Evolutionary conservation across 495 filamentous ascomycete species (phyloP).

Genomic region (Opeltia flavorubescens): DNA sequence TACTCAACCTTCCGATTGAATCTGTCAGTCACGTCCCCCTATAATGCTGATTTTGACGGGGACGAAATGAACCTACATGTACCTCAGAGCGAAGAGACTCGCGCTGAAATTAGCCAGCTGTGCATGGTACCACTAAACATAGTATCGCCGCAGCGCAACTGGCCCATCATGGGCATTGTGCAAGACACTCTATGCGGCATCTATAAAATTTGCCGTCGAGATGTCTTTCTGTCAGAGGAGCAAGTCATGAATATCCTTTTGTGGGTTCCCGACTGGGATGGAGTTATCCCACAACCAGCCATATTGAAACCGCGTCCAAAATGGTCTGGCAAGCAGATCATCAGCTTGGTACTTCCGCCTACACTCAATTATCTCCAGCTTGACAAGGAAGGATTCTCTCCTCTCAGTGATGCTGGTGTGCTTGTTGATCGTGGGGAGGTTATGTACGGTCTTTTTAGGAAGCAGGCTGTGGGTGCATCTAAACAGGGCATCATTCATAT

Average conservation of each 20-base stretch:
- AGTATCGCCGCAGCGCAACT: conserved; percentile 93
- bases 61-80: conserved; percentile 99
- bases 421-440: conserved; percentile 78
- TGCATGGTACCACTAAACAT: conserved; percentile 96
- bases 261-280: conserved; percentile 97
- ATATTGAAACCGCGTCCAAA: conserved; percentile 81
- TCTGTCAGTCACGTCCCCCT: conserved; percentile 91
- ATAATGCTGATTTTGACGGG: conserved; percentile 99
- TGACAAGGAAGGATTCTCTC: conserved; percentile 40
- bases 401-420: conserved; percentile 65
- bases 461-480: conserved; percentile 85
- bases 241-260: conserved; percentile 90
- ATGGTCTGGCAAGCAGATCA: conserved; percentile 98
- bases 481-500: conserved; percentile 84
- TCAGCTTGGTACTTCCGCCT: conserved; percentile 79
- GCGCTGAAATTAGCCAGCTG: conserved; percentile 82
- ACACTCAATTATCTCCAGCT: conserved; percentile 67
- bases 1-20: conserved; percentile 98
- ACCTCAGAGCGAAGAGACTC: conserved; percentile 88
- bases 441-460: conserved; percentile 76
- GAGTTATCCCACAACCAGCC: conserved; percentile 76
- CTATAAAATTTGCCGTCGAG: conserved; percentile 89
- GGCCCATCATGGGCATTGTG: conserved; percentile 97
- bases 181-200: conserved; percentile 93
- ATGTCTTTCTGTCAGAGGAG: conserved; percentile 79